Evolutionary conservation across 345 rosid genomes (phyloP).

Genomic region (Theobroma cacao): DNA sequence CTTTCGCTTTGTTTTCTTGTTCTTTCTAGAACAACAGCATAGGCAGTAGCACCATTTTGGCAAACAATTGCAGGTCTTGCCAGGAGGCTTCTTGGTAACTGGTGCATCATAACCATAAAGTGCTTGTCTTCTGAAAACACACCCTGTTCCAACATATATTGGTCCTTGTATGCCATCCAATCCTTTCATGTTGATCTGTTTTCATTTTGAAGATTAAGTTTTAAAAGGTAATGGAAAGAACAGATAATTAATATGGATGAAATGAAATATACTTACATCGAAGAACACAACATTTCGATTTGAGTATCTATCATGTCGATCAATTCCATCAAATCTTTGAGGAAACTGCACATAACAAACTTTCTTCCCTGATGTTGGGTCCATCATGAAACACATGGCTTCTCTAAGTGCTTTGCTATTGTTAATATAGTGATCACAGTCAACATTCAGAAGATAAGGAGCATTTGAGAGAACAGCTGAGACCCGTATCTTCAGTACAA

Average conservation of each 20-base stretch:
- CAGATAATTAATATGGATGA: neutral
- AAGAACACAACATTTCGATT: slow-evolving; percentile 93
- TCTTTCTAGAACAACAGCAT: slow-evolving; percentile 74
- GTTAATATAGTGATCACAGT: slow-evolving; percentile 96
- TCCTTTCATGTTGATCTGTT: slow-evolving; percentile 98
- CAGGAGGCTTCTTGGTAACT: slow-evolving; percentile 76
- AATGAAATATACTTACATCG: slow-evolving; percentile 60
- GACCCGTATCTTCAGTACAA: slow-evolving; percentile 64
- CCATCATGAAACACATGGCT: slow-evolving; percentile 99
- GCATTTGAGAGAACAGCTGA: slow-evolving; percentile 94
- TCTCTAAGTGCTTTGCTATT: slow-evolving; percentile 94
- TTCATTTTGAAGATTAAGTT: slow-evolving; percentile 10
- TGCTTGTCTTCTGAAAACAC: slow-evolving; percentile 94
- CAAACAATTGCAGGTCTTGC: slow-evolving; percentile 94
- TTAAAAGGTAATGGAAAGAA: neutral
- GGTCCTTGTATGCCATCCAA: slow-evolving; percentile 99
- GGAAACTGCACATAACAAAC: slow-evolving; percentile 99
- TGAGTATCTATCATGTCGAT: slow-evolving; percentile 94
- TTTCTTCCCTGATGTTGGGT: slow-evolving; percentile 82
- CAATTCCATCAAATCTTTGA: slow-evolving; percentile 98
- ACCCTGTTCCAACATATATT: slow-evolving; percentile 94
- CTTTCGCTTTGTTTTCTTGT: slow-evolving; percentile 60
- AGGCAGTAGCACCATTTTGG: slow-evolving; percentile 89
- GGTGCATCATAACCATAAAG: slow-evolving; percentile 95
- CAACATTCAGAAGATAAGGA: slow-evolving; percentile 87